These are phyloP conservation scores for Diaporthe ampelina DNA, from an alignment of 2,329 filamentous ascomycete genomes.

Conservation along the genomic window DNA sequence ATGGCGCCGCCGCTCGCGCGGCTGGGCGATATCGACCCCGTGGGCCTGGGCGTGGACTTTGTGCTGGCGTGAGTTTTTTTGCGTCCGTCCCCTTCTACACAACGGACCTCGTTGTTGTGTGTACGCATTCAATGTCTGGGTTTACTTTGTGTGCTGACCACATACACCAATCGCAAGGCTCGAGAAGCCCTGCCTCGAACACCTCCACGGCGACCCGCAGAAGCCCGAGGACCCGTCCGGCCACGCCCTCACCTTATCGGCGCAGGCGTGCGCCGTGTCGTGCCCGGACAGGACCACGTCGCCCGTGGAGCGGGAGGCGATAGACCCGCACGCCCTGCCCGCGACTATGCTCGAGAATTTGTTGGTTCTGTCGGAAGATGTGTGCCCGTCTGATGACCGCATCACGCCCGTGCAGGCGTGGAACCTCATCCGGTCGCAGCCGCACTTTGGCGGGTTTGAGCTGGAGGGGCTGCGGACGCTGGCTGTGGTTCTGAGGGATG, in stretches of 20 bases:
- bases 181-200: conserved; percentile 48
- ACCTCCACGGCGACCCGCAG: conserved; percentile 46
- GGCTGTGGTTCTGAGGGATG: conserved; percentile 47
- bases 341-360: conserved; percentile 45
- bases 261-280: conserved; percentile 42
- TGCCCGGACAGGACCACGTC: not conserved
- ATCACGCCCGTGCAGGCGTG: conserved; percentile 57
- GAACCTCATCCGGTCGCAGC: conserved; percentile 51
- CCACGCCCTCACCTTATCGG: conserved; percentile 48
- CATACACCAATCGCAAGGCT: conserved; percentile 44
- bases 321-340: conserved; percentile 41
- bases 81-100: too few species aligned
- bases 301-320: not conserved
- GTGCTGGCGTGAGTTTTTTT: conserved; percentile 48
- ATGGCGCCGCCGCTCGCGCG: not conserved
- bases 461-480: conserved; percentile 47
- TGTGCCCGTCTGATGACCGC: conserved; percentile 50
- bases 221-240: conserved; percentile 47
- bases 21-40: conserved; percentile 45
- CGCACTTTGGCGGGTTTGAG: conserved; percentile 50
- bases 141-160: too few species aligned
- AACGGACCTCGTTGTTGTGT: too few species aligned
- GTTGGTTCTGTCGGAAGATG: conserved; percentile 45
- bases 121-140: too few species aligned
- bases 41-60: conserved; percentile 51